Percentiles rank a stretch among this genome's conserved stretches.
Conservation (phyloP, 2,329 filamentous ascomycete species). For the Fusarium bactridioides region DNA sequence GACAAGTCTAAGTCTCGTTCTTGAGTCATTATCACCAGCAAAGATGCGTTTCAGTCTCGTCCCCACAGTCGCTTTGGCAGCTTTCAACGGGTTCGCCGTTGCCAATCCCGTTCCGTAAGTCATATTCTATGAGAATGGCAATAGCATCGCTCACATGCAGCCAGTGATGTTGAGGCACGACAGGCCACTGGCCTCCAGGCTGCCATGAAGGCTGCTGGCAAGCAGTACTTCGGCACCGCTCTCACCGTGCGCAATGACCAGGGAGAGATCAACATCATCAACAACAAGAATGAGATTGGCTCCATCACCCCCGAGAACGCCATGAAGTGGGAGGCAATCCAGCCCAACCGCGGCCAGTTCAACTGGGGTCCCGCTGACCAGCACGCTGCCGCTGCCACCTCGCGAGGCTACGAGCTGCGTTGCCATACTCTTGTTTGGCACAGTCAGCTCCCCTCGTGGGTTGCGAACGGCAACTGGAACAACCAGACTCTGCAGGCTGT, state of each 20-base stretch:
- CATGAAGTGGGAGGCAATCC: constrained; percentile 16
- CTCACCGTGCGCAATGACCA: constrained; percentile 3
- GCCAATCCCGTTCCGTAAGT: constrained; percentile 9
- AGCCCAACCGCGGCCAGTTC: constrained; percentile 15
- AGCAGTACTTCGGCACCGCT: constrained; percentile 15
- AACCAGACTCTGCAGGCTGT: constrained; percentile 14
- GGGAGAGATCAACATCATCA: not conserved
- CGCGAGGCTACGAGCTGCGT: not conserved
- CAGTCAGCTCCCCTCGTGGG: constrained; percentile 12
- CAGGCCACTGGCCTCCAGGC: not conserved
- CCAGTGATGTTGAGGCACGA: not conserved
- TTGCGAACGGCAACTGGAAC: constrained; percentile 14
- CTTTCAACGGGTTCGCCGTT: not conserved
- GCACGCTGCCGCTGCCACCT: constrained; percentile 1
- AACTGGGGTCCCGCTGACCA: constrained; percentile 9
- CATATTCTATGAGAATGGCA: no score
- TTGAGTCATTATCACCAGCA: not conserved
- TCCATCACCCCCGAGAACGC: constrained; percentile 15
- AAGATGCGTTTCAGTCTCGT: constrained; percentile 18
- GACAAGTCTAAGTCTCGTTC: not conserved
- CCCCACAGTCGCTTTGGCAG: not conserved
- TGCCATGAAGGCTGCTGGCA: constrained; percentile 9
- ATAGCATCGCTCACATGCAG: not conserved
- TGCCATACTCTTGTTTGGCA: constrained; percentile 17
- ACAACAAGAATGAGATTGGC: constrained; percentile 1